Evolutionary conservation across 2,329 filamentous ascomycete species (phyloP), one percentile per base, ranked within the genome.

Genomic region (Trichoderma sp.): DNA sequence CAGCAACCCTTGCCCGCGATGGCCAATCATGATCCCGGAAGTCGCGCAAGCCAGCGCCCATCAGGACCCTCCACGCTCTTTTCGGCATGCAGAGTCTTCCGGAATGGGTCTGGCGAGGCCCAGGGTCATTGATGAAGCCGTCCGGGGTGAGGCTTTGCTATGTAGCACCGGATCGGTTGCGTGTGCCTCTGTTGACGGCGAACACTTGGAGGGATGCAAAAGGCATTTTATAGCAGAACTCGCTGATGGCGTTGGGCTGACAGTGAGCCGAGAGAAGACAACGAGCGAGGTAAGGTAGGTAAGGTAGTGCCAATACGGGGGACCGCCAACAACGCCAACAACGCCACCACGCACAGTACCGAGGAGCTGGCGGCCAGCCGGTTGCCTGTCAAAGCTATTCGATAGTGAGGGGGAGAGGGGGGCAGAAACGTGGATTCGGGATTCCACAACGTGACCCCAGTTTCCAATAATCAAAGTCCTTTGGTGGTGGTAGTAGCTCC

Each of bases 61-160:
- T 28, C 39, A n/a, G 12, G 34, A 34, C n/a, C 26, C 14, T 30
- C 28, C 34, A 47, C 50, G 15, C 50, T 54, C n/a, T n/a, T 63
- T 63, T 55, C n/a, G 60, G 60, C 15, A 41, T 54, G 60, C 60
- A 63, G 15, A 15, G 17, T n/a, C 28, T 63, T 63, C 60, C 60
- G 34, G 39, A 63, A 63, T 15, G 28, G 60, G 60, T 5, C 54
- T 63, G 60, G 60, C 21, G n/a, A 52, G 10, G 26, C 17, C 24
- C 44, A 34, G 43, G 7, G 34, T 14, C 21, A 28, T 14, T 45
- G 14, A 21, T 34, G 24, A 3, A 52, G 17, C 30, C n/a, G 50
- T 48, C 21, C n/a, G n/a, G 34, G 28, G 26, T 7, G n/a, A 24
- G 26, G 50, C 43, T 24, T 5, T 4, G 3, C n/a, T n/a, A n/a